Base-by-base conservation (phyloP, 495 filamentous ascomycete species). In the Articulospora tetracladia region DNA sequence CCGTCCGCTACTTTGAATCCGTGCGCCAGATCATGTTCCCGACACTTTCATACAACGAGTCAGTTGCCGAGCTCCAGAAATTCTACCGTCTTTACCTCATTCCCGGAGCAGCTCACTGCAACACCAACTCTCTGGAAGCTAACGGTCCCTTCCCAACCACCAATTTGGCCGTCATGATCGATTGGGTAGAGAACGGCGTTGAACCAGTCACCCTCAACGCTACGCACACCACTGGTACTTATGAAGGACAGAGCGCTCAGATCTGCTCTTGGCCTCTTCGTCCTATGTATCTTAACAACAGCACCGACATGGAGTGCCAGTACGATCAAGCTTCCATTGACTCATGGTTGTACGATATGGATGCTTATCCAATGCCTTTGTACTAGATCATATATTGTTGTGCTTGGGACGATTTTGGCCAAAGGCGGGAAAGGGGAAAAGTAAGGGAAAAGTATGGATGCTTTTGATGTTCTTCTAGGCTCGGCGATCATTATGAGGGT, bases 1-100 rank as follows among this genome's bases (percentile, higher is more conserved):
- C 77, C 0, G 71, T 80, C 7, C 73, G 73, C 24, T 83, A 78
- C 57, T 73, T 73, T 56, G 78, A 84, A 34, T 72, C 78, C 7
- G 81, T 84, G 10, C 72, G 78, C 15, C 66, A 59, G 11, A 66
- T 73, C 47, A 84, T 83, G 81, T 83, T 78, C 60, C 75, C 75
- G 0, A 56, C 64, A n/a, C 55, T 76, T 3, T 61, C 64, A 6
- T 75, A 66, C 60, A 72, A 72, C 30, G 68, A 72, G 20, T 68
- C 74, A 36, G 67, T 62, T 34, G 51, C 66, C 13, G 71, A 71
- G 23, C 60, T 83, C 53, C 66, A 72, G 24, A 78, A 78, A 12
- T 85, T 75, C 70, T 76, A 73, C 62, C 69, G 72, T 13, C 32
- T 74, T 11, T 76, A 71, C 41, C 61, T 70, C 28, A 69, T 70